Evolutionary conservation across 2,329 filamentous ascomycete genomes (phyloP).

Genomic region (Stromatinia cepivora): DNA sequence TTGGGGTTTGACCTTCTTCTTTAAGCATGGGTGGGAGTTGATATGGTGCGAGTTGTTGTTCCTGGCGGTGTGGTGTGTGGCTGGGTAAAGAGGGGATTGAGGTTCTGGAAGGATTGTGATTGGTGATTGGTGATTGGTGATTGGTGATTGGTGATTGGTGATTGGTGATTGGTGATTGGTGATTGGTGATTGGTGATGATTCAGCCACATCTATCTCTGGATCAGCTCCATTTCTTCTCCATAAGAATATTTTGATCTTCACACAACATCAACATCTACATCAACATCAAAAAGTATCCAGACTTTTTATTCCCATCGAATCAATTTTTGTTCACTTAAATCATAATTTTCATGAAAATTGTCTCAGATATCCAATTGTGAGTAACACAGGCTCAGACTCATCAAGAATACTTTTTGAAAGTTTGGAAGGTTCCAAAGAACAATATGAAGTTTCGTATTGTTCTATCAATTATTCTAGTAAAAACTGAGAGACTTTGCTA

Average conservation of each 20-base stretch:
- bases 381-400: too few relatives aligned
- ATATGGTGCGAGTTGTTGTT: neutral
- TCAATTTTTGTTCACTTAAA: neutral
- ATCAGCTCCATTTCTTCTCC: neutral
- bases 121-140: neutral
- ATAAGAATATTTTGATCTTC: neutral
- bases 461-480: neutral
- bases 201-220: neutral
- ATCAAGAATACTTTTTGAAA: neutral
- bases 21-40: neutral
- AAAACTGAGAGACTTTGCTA: too few relatives aligned
- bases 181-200: neutral
- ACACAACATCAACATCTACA: neutral
- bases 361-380: neutral
- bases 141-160: too few relatives aligned
- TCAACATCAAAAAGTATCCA: neutral
- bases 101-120: neutral
- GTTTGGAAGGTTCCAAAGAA: neutral
- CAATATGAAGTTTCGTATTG: neutral
- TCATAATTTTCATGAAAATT: neutral
- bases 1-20: conserved; percentile 9
- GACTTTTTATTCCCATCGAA: neutral
- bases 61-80: neutral
- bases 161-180: too few relatives aligned
- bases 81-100: too few relatives aligned